These are phyloP conservation scores for Leptomonas seymouri DNA, from an alignment of 208 protist genomes.

Conservation along the genomic window DNA sequence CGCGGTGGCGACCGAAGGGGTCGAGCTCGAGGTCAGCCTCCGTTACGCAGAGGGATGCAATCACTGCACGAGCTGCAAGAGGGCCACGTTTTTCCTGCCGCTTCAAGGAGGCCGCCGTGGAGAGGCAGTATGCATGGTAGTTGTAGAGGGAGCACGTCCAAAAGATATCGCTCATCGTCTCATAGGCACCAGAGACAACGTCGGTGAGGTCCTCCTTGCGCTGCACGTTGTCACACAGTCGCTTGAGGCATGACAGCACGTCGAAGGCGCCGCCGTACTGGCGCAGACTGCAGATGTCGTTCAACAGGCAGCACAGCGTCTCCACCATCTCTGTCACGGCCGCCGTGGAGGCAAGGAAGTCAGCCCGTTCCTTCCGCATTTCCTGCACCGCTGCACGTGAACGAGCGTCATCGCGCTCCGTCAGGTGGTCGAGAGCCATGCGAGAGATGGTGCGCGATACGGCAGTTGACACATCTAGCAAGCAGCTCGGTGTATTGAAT, in stretches of 20 bases:
- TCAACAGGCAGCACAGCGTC: slow-evolving; percentile 63
- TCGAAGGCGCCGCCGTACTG: slow-evolving; percentile 56
- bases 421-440: slow-evolving; percentile 47
- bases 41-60: slow-evolving; percentile 65
- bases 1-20: slow-evolving; percentile 49
- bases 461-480: slow-evolving; percentile 41
- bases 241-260: slow-evolving; percentile 61
- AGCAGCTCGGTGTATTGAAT: slow-evolving; percentile 42
- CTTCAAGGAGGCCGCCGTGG: slow-evolving; percentile 45
- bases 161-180: slow-evolving; percentile 69
- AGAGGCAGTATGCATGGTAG: slow-evolving; percentile 80
- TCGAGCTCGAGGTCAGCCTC: slow-evolving; percentile 53
- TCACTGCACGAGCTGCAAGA: slow-evolving; percentile 56
- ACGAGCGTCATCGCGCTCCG: slow-evolving; percentile 18
- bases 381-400: slow-evolving; percentile 35
- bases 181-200: slow-evolving; percentile 45
- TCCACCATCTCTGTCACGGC: slow-evolving; percentile 43
- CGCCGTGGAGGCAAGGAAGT: slow-evolving; percentile 56
- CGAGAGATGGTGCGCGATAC: slow-evolving; percentile 52
- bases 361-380: slow-evolving; percentile 45
- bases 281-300: slow-evolving; percentile 43
- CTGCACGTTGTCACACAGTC: slow-evolving; percentile 57
- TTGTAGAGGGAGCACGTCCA: slow-evolving; percentile 63
- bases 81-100: slow-evolving; percentile 30
- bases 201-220: slow-evolving; percentile 28